These are phyloP conservation scores for Cladosporium sp. DNA, from an alignment of 2,329 filamentous ascomycete genomes.

Conservation along the genomic window DNA sequence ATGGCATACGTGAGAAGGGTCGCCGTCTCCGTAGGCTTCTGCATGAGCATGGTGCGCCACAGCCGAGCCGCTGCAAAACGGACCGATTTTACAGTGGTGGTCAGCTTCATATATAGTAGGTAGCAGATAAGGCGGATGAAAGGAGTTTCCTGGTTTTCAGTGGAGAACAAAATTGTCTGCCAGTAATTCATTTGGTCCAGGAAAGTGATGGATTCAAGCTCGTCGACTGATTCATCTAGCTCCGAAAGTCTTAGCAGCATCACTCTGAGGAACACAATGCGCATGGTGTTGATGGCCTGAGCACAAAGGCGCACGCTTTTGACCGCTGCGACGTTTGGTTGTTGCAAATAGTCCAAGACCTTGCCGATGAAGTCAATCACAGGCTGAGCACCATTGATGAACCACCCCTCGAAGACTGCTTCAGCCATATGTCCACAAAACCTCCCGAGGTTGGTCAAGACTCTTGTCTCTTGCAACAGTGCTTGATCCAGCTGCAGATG, in stretches of 20 bases:
- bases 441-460: slow-evolving; percentile 80
- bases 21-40: slow-evolving; percentile 80
- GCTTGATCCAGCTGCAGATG: slow-evolving; percentile 67
- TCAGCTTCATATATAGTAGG: slow-evolving; percentile 82
- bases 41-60: slow-evolving; percentile 87
- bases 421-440: slow-evolving; percentile 79
- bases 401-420: slow-evolving; percentile 93
- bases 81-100: slow-evolving; percentile 63
- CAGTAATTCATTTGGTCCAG: slow-evolving; percentile 88
- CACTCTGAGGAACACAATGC: slow-evolving; percentile 71
- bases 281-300: slow-evolving; percentile 72
- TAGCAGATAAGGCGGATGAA: slow-evolving; percentile 86
- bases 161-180: slow-evolving; percentile 83
- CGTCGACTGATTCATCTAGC: slow-evolving; percentile 62
- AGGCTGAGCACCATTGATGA: slow-evolving; percentile 77
- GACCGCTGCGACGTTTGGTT: slow-evolving; percentile 70
- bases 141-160: slow-evolving; percentile 72
- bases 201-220: slow-evolving; percentile 62
- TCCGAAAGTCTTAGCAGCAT: slow-evolving; percentile 79
- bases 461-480: slow-evolving; percentile 70
- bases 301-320: slow-evolving; percentile 91
- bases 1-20: slow-evolving; percentile 68
- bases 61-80: slow-evolving; percentile 75
- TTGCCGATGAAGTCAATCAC: slow-evolving; percentile 82
- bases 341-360: slow-evolving; percentile 81